Percentiles rank a stretch among this genome's conserved stretches.
Evolutionary conservation across 371 early-diverging fungal species (phyloP).

Genomic region (Smittium mucronatum): DNA sequence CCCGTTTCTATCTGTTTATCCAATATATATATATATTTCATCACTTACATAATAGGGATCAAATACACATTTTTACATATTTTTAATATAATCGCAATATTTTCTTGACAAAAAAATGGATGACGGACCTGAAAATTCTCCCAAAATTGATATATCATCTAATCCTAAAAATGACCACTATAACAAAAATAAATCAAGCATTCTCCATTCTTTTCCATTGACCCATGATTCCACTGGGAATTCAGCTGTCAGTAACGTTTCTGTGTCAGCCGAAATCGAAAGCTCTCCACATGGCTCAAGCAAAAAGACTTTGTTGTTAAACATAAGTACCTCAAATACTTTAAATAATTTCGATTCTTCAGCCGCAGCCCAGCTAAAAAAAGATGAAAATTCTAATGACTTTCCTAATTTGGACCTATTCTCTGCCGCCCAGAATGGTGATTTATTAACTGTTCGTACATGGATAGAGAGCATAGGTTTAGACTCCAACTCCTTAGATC

Average conservation of each 20-base stretch:
- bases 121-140: no score
- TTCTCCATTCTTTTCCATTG: no score
- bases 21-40: no score
- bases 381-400: not conserved
- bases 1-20: no score
- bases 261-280: not conserved
- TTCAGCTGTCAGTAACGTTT: not conserved
- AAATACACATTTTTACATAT: no score
- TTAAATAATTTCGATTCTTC: not conserved
- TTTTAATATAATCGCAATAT: no score
- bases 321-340: not conserved
- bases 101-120: no score
- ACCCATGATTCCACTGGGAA: no score
- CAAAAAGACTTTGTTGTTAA: not conserved
- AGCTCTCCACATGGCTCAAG: not conserved
- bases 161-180: no score
- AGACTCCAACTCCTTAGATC: constrained; percentile 40
- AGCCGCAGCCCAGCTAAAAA: not conserved
- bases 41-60: no score
- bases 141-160: no score
- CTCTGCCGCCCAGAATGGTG: constrained; percentile 51
- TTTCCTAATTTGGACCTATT: constrained; percentile 13
- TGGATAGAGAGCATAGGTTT: constrained; percentile 40
- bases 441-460: constrained; percentile 38
- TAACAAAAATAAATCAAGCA: no score